Conservation (phyloP, 768 basidiomycete species). For the Amanita polypyramis region DNA sequence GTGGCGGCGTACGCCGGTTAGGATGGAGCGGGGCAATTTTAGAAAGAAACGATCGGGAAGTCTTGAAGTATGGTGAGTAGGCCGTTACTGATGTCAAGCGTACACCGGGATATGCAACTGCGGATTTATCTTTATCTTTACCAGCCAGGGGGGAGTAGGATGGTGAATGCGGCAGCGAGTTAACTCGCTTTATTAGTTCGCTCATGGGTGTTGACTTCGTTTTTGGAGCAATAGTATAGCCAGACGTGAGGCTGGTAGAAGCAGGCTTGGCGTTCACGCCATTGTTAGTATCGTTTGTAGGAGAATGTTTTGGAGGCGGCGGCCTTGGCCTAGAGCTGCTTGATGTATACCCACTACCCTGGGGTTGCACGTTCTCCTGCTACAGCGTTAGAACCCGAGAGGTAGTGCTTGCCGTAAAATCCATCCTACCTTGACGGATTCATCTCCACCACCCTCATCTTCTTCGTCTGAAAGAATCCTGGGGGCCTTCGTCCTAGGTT, state of each 20-base stretch:
- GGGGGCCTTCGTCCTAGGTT: background rate
- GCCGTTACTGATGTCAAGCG: conserved; percentile 17
- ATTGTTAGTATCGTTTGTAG: conserved; percentile 5
- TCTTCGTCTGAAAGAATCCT: background rate
- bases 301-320: conserved; percentile 2
- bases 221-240: conserved; percentile 39
- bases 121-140: conserved; percentile 12
- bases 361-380: conserved; percentile 6
- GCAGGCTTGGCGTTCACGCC: conserved; percentile 16
- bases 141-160: conserved; percentile 25
- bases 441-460: conserved; percentile 6
- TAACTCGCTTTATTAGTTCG: conserved; percentile 65
- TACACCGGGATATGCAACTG: conserved; percentile 8
- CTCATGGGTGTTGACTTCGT: conserved; percentile 54
- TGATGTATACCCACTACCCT: background rate
- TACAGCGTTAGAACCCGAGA: background rate
- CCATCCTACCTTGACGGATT: background rate
- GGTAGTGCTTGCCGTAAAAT: background rate
- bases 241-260: conserved; percentile 14
- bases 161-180: conserved; percentile 56
- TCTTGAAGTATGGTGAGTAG: conserved; percentile 59
- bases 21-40: conserved; percentile 70
- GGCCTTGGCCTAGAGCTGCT: conserved; percentile 1
- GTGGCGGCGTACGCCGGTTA: conserved; percentile 64
- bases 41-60: conserved; percentile 50